Evolutionary conservation across 805 yeast genomes (phyloP), one percentile per base, ranked within the genome.

Genomic region (Starmerella scarabaei): DNA sequence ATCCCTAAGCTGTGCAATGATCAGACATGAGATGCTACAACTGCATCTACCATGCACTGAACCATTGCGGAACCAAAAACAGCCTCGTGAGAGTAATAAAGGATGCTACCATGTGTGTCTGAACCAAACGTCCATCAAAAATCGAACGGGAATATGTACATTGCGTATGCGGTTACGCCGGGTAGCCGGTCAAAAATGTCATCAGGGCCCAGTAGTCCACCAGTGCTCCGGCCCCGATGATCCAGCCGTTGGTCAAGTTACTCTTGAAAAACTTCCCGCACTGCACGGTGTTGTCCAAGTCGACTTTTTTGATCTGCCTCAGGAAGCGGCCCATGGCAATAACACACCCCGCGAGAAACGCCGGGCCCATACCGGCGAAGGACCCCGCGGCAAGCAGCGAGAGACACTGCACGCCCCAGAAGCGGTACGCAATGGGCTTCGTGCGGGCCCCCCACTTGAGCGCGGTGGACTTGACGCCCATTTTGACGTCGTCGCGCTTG

Each of bases 381-480:
- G 71, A 52, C 1, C 96, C 97, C 21, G 93, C 82, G 6, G 71
- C 47, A 2, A 75, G 65, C 45, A 75, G 71, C 30, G 76, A 59
- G 1, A 70, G 71, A 48, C 80, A 66, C 61, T 91, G 98, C 1
- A 74, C 75, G 1, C 66, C 65, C 5, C 83, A 71, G 48, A 85
- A 56, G 0, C 71, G 76, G 33, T 72, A 66, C 52, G 81, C 66
- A 31, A 85, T 73, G 9, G 74, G 69, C 56, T 80, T 85, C 1
- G 94, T 72, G 24, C 72, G 69, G 18, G 70, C 72, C 7, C 93
- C 93, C 98, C 98, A 93, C 2, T 81, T 86, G 50, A 91, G 68
- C 6, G 99, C 99, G 0, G 97, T 85, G 2, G 94, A 82, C 59
- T 85, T 85, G 51, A 91, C 80, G 17, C 98, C 98, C 0, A 94